phyloP scores from a whole-genome alignment of 805 yeast genomes.

The Lipomyces anomalus region DNA sequence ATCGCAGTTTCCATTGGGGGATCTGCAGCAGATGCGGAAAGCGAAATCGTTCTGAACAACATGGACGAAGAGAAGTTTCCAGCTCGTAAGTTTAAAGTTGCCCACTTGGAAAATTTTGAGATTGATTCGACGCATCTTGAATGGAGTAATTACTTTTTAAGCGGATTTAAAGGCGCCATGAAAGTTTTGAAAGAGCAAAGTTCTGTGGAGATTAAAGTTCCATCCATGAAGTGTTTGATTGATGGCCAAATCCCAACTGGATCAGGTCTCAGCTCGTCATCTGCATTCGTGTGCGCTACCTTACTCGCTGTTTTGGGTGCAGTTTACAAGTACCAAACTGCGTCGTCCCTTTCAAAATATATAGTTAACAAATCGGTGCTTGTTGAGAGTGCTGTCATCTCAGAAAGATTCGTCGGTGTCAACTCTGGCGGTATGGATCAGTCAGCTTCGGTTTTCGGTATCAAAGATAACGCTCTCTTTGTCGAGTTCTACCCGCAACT shows the following conservation, averaged over 20 bases:
- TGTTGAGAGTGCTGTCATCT: conserved; percentile 54
- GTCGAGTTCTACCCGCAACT: conserved; percentile 58
- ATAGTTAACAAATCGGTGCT: conserved; percentile 43
- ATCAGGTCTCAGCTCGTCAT: conserved; percentile 64
- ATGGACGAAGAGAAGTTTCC: conserved; percentile 30
- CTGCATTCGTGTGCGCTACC: conserved; percentile 64
- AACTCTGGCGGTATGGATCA: conserved; percentile 81
- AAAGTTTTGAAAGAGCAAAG: conserved; percentile 38
- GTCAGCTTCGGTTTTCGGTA: conserved; percentile 64
- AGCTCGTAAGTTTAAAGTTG: conserved; percentile 10
- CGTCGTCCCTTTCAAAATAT: conserved; percentile 4
- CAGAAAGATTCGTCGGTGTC: conserved; percentile 68
- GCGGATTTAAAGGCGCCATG: conserved; percentile 58
- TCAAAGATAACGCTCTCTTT: conserved; percentile 49
- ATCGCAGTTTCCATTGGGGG: conserved; percentile 41
- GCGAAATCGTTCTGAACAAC: conserved; percentile 34
- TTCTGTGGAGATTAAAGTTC: conserved; percentile 31
- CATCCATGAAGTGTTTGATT: conserved; percentile 43
- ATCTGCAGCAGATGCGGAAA: conserved; percentile 17
- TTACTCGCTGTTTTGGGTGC: conserved; percentile 52
- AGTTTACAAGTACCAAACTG: conserved; percentile 37
- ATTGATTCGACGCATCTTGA: conserved; percentile 48
- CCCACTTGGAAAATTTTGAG: conserved; percentile 28
- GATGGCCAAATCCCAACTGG: conserved; percentile 69
- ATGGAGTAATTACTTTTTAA: conserved; percentile 67